A percentile compares a stretch with the other conserved stretches of the same genome.
Conservation (phyloP, 2,329 filamentous ascomycete species). For the Ophioceras dolichostomum region DNA sequence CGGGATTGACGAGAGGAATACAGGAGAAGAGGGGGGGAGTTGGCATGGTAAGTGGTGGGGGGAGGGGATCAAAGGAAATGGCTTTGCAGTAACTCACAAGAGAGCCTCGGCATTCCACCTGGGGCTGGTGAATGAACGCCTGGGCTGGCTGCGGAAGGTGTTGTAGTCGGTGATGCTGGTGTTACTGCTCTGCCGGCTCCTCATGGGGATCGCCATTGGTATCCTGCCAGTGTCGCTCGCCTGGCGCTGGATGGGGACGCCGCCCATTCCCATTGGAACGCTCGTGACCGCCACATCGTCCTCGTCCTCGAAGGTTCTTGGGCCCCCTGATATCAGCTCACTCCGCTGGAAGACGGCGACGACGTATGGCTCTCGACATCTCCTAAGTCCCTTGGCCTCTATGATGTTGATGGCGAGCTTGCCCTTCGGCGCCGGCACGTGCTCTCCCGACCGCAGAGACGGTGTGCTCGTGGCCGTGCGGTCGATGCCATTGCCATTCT, state of each 20-base stretch:
- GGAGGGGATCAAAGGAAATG: too few species aligned
- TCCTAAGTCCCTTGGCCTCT: constrained; percentile 71
- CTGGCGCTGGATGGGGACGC: constrained; percentile 47
- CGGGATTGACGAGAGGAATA: too few species aligned
- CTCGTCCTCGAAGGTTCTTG: constrained; percentile 49
- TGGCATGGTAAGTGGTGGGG: too few species aligned
- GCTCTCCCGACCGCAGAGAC: constrained; percentile 35
- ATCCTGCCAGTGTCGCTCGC: constrained; percentile 72
- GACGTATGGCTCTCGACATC: constrained; percentile 82
- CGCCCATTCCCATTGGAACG: constrained; percentile 34
- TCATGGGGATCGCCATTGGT: constrained; percentile 91
- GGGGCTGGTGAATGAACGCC: constrained; percentile 60
- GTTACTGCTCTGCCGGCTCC: constrained; percentile 91
- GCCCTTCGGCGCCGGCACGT: constrained; percentile 64
- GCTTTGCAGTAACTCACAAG: constrained; percentile 54
- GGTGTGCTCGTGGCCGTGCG: constrained; percentile 42
- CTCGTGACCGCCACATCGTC: constrained; percentile 33
- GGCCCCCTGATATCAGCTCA: constrained; percentile 86
- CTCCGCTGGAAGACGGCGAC: constrained; percentile 95
- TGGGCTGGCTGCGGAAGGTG: constrained; percentile 44
- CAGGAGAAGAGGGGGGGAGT: too few species aligned
- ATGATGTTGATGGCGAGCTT: constrained; percentile 83
- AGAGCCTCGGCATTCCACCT: constrained; percentile 93
- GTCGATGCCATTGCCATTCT: constrained; percentile 24
- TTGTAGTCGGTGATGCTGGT: constrained; percentile 65